Conservation (phyloP, 345 rosid species). For the Populus davidiana region DNA sequence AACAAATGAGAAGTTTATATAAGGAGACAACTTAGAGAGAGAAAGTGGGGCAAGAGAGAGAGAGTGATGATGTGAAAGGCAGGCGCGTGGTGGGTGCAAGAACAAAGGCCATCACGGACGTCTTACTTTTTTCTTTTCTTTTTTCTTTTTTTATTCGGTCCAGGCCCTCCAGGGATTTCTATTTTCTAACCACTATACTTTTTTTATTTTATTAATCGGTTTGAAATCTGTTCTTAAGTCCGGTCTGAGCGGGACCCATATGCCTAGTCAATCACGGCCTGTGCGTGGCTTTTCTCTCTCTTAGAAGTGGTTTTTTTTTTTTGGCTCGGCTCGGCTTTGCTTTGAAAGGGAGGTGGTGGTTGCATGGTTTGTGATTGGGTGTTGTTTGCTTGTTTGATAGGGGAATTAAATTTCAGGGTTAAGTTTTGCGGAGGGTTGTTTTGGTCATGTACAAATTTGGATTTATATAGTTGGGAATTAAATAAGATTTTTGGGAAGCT, state of each 20-base stretch:
- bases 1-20: slow-evolving; percentile 40
- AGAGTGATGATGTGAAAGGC: slow-evolving; percentile 22
- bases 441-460: not conserved
- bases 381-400: slow-evolving; percentile 4
- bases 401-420: not conserved
- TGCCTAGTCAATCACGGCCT: slow-evolving; percentile 39
- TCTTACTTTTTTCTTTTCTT: slow-evolving; percentile 18
- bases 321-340: slow-evolving; percentile 21
- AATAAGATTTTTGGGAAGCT: not conserved
- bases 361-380: not conserved
- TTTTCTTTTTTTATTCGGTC: slow-evolving; percentile 7
- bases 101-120: slow-evolving; percentile 48
- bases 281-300: not conserved
- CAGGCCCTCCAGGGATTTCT: slow-evolving; percentile 15
- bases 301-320: no score
- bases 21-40: slow-evolving; percentile 35
- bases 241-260: slow-evolving; percentile 34
- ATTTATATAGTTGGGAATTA: not conserved
- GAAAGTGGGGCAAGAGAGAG: slow-evolving; percentile 20
- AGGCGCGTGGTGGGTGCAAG: slow-evolving; percentile 44
- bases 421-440: not conserved
- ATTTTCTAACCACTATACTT: not conserved
- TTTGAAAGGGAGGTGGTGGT: not conserved
- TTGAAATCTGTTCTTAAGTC: slow-evolving; percentile 32
- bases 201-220: slow-evolving; percentile 3